Base-by-base conservation (phyloP, 176 grass and related monocot species). In the Triticum urartu region DNA sequence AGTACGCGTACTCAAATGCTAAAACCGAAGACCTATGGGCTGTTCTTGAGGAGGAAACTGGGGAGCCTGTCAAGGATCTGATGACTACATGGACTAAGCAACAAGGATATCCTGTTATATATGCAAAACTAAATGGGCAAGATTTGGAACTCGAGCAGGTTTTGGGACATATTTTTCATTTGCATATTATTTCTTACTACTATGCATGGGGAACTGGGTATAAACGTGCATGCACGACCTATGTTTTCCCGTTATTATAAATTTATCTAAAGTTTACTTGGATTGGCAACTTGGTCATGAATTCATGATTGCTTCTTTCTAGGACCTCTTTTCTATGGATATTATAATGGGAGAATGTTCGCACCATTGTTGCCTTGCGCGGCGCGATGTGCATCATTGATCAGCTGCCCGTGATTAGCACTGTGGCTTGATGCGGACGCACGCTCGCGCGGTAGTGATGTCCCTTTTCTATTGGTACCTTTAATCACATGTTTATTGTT, bases 81-180 rank as follows among this genome's bases (percentile, higher is more conserved):
- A 97, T 97, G 92, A 87, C 84, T 75, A 92, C 90, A 77, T 97
- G 94, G 94, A 97, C 94, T 33, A 97, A 97, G 71, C 94, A 94
- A 79, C 79, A 97, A 92, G 95, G 95, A 79, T 97, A 94, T 91
- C 95, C 95, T 84, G 88, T 94, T 71, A 84, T 97, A 73, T 86
- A 54, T 85, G 84, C 80, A 71, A 97, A 92, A 59, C 43, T 92
- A 54, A 92, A 91, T 75, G 81, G 87, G 39, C 43, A 84, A 40
- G 81, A 91, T 79, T 91, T 97, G 86, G 90, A 91, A 79, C 81
- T 98, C 84, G 89, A 92, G 58, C 96, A 98, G 90, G 96, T 91
- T 83, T 84, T 47, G 13, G 63, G 6, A 78, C 56, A 78, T 35
- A 78, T 36, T 81, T 69, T 45, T 71, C 71, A 54, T 43, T 35